These are phyloP conservation scores for Phtheirospermum japonicum DNA, from an alignment of 257 asterid species.

Conservation along the genomic window DNA sequence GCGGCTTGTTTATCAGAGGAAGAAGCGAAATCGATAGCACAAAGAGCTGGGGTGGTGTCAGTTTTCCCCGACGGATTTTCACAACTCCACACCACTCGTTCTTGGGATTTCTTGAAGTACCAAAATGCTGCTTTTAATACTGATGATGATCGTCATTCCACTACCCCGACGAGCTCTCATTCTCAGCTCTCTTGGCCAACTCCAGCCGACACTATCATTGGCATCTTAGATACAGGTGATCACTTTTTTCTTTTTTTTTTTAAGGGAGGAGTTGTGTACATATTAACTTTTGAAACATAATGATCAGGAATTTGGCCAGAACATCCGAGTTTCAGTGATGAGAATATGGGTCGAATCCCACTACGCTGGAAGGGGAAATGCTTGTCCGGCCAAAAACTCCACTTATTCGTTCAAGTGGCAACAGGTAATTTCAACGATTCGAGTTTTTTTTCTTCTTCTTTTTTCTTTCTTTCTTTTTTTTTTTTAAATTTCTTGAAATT, in stretches of 20 bases:
- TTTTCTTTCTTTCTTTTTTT: too few relatives aligned
- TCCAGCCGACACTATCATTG: slow-evolving; percentile 58
- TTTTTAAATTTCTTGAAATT: too few relatives aligned
- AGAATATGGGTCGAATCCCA: slow-evolving; percentile 59
- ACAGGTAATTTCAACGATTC: slow-evolving; percentile 40
- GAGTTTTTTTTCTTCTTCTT: too few relatives aligned
- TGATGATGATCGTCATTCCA: slow-evolving; percentile 4
- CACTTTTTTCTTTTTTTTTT: too few relatives aligned
- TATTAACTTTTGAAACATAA: neutral
- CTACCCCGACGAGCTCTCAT: slow-evolving; percentile 6
- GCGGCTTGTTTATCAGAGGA: slow-evolving; percentile 61
- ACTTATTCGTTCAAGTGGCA: slow-evolving; percentile 49
- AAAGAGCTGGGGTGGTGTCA: slow-evolving; percentile 66
- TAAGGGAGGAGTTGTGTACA: too few relatives aligned
- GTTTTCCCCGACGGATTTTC: slow-evolving; percentile 71
- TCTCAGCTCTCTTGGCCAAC: slow-evolving; percentile 29
- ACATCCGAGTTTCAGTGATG: slow-evolving; percentile 64
- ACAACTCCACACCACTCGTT: slow-evolving; percentile 83
- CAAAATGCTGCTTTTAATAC: slow-evolving; percentile 36
- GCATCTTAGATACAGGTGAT: slow-evolving; percentile 79
- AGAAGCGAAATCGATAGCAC: slow-evolving; percentile 58
- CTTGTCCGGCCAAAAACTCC: slow-evolving; percentile 52
- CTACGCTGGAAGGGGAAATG: slow-evolving; percentile 75
- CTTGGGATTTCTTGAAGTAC: slow-evolving; percentile 81
- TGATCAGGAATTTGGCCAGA: slow-evolving; percentile 88